phyloP scores from a whole-genome alignment of 805 yeast species.

The Metschnikowia peoriensis region DNA sequence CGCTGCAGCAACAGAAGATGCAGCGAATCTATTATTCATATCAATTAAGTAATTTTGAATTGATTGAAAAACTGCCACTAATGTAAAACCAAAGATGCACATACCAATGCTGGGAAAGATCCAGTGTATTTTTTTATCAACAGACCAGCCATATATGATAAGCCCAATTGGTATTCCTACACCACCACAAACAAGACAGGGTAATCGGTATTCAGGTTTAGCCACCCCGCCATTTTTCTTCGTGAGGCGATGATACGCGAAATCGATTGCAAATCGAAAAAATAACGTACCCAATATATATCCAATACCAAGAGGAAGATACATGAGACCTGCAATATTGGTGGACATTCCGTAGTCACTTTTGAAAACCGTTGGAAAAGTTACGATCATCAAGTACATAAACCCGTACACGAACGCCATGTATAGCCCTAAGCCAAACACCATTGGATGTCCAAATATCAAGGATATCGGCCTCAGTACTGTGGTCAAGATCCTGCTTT shows the following conservation, averaged over 20 bases:
- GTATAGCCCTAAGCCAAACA: constrained; percentile 58
- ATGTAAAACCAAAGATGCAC: constrained; percentile 55
- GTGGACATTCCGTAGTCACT: constrained; percentile 43
- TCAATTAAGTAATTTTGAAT: constrained; percentile 69
- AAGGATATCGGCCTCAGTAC: constrained; percentile 55
- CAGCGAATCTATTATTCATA: constrained; percentile 65
- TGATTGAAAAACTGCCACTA: constrained; percentile 66
- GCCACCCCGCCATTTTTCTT: constrained; percentile 49
- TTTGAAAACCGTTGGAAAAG: constrained; percentile 56
- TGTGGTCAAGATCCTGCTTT: constrained; percentile 42
- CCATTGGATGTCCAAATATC: constrained; percentile 59
- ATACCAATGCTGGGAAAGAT: constrained; percentile 64
- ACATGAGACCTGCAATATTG: constrained; percentile 59
- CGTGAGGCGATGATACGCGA: constrained; percentile 35
- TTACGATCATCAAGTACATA: constrained; percentile 59
- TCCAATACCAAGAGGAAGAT: constrained; percentile 56
- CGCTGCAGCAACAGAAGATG: constrained; percentile 68
- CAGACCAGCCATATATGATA: constrained; percentile 74
- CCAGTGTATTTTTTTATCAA: constrained; percentile 55
- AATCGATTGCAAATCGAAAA: constrained; percentile 47
- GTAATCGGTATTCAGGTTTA: constrained; percentile 61
- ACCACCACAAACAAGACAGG: constrained; percentile 47
- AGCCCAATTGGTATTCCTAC: constrained; percentile 57
- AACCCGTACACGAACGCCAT: constrained; percentile 68
- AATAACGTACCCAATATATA: constrained; percentile 47